Base-by-base conservation (phyloP, 495 filamentous ascomycete genomes). In the Astrocystis sublimbata region DNA sequence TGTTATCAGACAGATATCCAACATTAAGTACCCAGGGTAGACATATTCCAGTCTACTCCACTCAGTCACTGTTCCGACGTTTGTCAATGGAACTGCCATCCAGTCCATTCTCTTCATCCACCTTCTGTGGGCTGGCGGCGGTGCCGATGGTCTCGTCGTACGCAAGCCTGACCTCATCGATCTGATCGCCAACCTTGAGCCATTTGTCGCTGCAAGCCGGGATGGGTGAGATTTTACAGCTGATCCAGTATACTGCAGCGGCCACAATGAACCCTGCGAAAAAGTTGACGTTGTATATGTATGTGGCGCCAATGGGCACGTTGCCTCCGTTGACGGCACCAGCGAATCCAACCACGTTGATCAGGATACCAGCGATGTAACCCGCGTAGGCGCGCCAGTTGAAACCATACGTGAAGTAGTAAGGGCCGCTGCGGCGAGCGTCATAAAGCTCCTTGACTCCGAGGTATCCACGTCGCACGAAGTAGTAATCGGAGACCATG, bases 271-370 rank as follows among this genome's bases (percentile, higher is more conserved):
- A 89, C 0, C 93, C 93, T 40, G 83, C 82, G 73, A 97, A 93
- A 77, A 92, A 97, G 70, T 96, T 96, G 61, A 97, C 67, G 68
- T 89, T 89, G 79, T 96, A 97, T 60, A 97, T 86, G 70, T 96
- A 96, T 10, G 85, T 85, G 1, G 93, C 93, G 5, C 90, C 92
- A 23, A 88, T 80, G 0, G 94, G 92, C 1, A 87, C 79, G 4
- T 76, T 74, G 4, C 66, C 74, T 1, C 91, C 91, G 12, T 70
- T 72, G 23, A 96, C 86, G 0, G 89, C 92, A 1, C 92, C 92
- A 1, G 85, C 92, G 63, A 97, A 97, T 0, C 93, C 93, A 23
- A 96, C 91, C 43, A 97, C 89, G 71, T 96, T 97, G 85, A 96
- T 87, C 2, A 96, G 71, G 67, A 97, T 94, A 2, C 93, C 93